A percentile compares a stretch with the other conserved stretches of the same genome.
Conservation (phyloP, 352 stramenopile species). For the Pythium phragmitis region DNA sequence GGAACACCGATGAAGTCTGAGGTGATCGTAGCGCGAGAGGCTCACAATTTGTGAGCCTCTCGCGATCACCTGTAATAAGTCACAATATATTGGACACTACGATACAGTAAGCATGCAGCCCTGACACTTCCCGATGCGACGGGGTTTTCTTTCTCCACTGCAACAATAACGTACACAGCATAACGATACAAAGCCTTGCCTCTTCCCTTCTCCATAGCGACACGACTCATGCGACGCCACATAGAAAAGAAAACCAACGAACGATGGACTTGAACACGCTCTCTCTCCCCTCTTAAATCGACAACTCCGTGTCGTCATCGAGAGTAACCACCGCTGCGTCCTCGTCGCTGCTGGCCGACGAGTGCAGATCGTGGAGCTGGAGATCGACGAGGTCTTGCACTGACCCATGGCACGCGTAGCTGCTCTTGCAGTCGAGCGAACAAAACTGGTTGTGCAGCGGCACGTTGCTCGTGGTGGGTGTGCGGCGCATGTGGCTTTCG, state of each 20-base stretch:
- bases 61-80: no score
- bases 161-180: no score
- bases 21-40: background rate
- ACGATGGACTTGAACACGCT: background rate
- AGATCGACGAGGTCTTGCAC: slow-evolving; percentile 26
- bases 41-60: no score
- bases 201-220: no score
- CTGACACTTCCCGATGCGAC: no score
- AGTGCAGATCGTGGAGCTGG: slow-evolving; percentile 14
- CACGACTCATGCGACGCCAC: background rate
- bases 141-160: no score
- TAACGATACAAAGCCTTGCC: no score
- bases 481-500: no score
- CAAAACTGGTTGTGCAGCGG: slow-evolving; percentile 28
- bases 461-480: background rate
- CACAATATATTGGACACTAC: no score
- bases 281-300: background rate
- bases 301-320: slow-evolving; percentile 14
- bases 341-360: slow-evolving; percentile 17
- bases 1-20: background rate
- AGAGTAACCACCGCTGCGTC: slow-evolving; percentile 8
- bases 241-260: background rate
- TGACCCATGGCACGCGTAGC: slow-evolving; percentile 28
- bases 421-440: slow-evolving; percentile 49
- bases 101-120: no score